These are phyloP conservation scores for Coemansia biformis DNA, from an alignment of 192 early-diverging fungal genomes.

Conservation along the genomic window DNA sequence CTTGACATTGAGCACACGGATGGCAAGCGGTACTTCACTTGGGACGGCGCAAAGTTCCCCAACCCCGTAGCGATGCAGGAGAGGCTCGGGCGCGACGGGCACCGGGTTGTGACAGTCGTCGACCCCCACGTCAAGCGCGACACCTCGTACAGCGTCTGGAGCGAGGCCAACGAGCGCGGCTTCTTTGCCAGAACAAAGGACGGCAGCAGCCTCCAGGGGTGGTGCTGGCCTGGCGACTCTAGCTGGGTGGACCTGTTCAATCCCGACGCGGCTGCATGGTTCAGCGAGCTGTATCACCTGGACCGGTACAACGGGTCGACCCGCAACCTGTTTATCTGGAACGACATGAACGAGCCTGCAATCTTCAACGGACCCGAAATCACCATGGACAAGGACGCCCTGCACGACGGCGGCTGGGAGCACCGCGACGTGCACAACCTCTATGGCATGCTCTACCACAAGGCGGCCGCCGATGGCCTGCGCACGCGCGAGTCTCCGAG, in stretches of 20 bases:
- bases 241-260: constrained; percentile 91
- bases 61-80: constrained; percentile 80
- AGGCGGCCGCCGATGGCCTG: constrained; percentile 80
- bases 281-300: constrained; percentile 70
- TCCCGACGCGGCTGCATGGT: constrained; percentile 71
- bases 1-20: constrained; percentile 99
- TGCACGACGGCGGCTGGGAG: constrained; percentile 84
- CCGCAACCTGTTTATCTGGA: constrained; percentile 83
- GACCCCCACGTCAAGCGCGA: constrained; percentile 97
- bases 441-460: constrained; percentile 83
- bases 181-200: constrained; percentile 76
- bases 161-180: constrained; percentile 68
- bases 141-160: constrained; percentile 64
- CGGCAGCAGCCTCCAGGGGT: constrained; percentile 73
- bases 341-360: constrained; percentile 99
- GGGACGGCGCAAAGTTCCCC: constrained; percentile 90
- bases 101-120: constrained; percentile 87
- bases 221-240: constrained; percentile 97
- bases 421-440: constrained; percentile 95
- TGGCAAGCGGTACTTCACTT: constrained; percentile 96
- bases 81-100: constrained; percentile 61
- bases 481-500: constrained; percentile 52
- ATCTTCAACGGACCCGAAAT: constrained; percentile 97
- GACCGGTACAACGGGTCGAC: constrained; percentile 82
- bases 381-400: constrained; percentile 89